These are phyloP conservation scores for Colletotrichum orbiculare DNA, from an alignment of 2,329 filamentous ascomycete species.

Conservation along the genomic window DNA sequence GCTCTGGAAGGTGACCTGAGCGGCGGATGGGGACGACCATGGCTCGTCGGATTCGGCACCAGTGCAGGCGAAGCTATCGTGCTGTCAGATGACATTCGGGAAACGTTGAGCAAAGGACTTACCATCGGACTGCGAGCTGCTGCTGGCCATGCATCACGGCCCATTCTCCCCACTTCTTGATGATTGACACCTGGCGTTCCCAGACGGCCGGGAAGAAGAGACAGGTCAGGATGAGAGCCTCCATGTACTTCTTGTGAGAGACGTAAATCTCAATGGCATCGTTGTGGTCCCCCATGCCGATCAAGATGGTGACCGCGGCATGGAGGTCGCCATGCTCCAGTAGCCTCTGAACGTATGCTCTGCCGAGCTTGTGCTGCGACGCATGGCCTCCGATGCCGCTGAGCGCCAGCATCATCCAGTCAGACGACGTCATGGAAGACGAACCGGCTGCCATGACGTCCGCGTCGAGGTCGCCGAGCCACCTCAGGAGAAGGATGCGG, in stretches of 20 bases:
- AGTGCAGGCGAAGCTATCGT: slow-evolving; percentile 82
- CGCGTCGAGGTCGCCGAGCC: slow-evolving; percentile 87
- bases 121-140: slow-evolving; percentile 88
- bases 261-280: slow-evolving; percentile 97
- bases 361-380: slow-evolving; percentile 89
- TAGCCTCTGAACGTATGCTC: slow-evolving; percentile 89
- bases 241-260: slow-evolving; percentile 90
- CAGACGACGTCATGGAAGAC: slow-evolving; percentile 89
- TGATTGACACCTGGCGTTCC: slow-evolving; percentile 88
- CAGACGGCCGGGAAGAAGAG: slow-evolving; percentile 86
- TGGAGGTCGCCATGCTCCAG: slow-evolving; percentile 92
- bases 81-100: background rate
- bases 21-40: slow-evolving; percentile 87
- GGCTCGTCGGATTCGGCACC: slow-evolving; percentile 85
- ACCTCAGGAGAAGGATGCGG: slow-evolving; percentile 87
- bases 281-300: slow-evolving; percentile 91
- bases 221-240: slow-evolving; percentile 89
- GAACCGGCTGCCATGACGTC: slow-evolving; percentile 85
- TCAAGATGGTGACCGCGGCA: slow-evolving; percentile 89
- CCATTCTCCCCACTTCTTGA: slow-evolving; percentile 95
- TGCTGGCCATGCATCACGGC: slow-evolving; percentile 88
- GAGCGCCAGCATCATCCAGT: slow-evolving; percentile 96
- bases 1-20: slow-evolving; percentile 66
- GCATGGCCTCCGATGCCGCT: slow-evolving; percentile 81
- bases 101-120: slow-evolving; percentile 39